These are phyloP conservation scores for Apiospora rasikravindrae DNA, from an alignment of 2,329 filamentous ascomycete species.

Conservation along the genomic window DNA sequence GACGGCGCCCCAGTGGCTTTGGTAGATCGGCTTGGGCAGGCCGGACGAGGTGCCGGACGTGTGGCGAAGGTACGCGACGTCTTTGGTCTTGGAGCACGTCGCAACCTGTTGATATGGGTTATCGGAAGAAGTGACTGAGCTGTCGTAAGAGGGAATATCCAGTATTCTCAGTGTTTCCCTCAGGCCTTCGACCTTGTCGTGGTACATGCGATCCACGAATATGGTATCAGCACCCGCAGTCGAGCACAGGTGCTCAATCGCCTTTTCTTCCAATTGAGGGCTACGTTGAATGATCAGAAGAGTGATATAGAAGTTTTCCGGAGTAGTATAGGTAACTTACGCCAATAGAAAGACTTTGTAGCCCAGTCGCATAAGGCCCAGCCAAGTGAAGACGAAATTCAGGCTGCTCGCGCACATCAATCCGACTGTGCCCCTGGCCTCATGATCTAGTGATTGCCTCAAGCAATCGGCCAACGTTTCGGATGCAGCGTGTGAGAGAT, in stretches of 20 bases:
- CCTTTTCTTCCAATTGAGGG: slow-evolving; percentile 50
- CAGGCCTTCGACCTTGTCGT: slow-evolving; percentile 15
- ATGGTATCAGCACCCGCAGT: slow-evolving; percentile 48
- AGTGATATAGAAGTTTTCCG: too few species aligned
- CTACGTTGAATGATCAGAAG: slow-evolving; percentile 33
- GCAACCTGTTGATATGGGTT: neutral
- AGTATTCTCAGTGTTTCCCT: slow-evolving; percentile 26
- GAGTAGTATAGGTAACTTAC: slow-evolving; percentile 36
- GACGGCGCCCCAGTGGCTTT: slow-evolving; percentile 60
- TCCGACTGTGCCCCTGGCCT: slow-evolving; percentile 43
- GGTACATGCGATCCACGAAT: slow-evolving; percentile 48
- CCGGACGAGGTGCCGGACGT: slow-evolving; percentile 70
- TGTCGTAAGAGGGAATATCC: slow-evolving; percentile 25
- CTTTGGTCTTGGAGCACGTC: slow-evolving; percentile 23
- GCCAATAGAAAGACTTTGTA: slow-evolving; percentile 62
- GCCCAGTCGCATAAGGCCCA: slow-evolving; percentile 62
- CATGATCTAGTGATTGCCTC: neutral
- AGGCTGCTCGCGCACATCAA: slow-evolving; percentile 61
- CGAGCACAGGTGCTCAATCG: slow-evolving; percentile 59
- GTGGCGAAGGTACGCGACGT: slow-evolving; percentile 64
- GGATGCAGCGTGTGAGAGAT: slow-evolving; percentile 43
- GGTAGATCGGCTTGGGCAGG: slow-evolving; percentile 65
- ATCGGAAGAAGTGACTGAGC: neutral
- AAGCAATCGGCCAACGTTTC: slow-evolving; percentile 24
- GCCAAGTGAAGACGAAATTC: slow-evolving; percentile 64